Conservation (phyloP, 1,139 yeast species). For the Pichia sp. region DNA sequence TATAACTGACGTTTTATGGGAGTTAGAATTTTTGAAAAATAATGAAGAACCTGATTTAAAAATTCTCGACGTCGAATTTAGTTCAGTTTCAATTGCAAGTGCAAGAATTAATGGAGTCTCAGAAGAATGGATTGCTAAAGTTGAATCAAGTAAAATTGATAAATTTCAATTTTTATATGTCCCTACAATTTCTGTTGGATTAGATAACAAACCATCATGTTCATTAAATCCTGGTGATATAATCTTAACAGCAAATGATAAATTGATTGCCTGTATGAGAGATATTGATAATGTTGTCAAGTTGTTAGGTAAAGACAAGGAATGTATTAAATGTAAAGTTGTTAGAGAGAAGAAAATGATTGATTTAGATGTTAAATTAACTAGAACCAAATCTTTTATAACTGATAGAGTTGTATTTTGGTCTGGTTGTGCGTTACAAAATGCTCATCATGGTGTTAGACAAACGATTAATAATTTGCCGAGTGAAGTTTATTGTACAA, state of each 20-base stretch:
- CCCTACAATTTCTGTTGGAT: slow-evolving; percentile 44
- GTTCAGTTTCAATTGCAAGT: slow-evolving; percentile 59
- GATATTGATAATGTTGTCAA: slow-evolving; percentile 54
- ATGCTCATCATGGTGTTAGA: slow-evolving; percentile 64
- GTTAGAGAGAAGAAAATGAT: slow-evolving; percentile 55
- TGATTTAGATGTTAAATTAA: slow-evolving; percentile 58
- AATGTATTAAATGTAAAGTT: slow-evolving; percentile 49
- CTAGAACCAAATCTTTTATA: slow-evolving; percentile 47
- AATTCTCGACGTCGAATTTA: slow-evolving; percentile 75
- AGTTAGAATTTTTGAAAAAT: slow-evolving; percentile 50
- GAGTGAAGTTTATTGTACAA: slow-evolving; percentile 74
- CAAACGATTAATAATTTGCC: slow-evolving; percentile 75
- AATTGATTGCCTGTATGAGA: slow-evolving; percentile 56
- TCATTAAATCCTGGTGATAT: slow-evolving; percentile 61
- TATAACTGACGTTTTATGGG: slow-evolving; percentile 53
- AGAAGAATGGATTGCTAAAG: slow-evolving; percentile 68
- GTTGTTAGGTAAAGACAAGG: slow-evolving; percentile 24
- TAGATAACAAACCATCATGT: slow-evolving; percentile 24
- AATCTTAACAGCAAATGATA: slow-evolving; percentile 60
- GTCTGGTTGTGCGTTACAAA: slow-evolving; percentile 71
- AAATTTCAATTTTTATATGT: slow-evolving; percentile 70
- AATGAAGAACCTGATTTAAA: slow-evolving; percentile 43
- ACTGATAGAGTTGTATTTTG: slow-evolving; percentile 68
- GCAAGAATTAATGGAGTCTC: slow-evolving; percentile 85
- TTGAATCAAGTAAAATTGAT: slow-evolving; percentile 54